Percentiles rank a stretch among this genome's conserved stretches.
These are phyloP conservation scores for Flammula alnicola DNA, from an alignment of 1,284 basidiomycete species.

Conservation along the genomic window DNA sequence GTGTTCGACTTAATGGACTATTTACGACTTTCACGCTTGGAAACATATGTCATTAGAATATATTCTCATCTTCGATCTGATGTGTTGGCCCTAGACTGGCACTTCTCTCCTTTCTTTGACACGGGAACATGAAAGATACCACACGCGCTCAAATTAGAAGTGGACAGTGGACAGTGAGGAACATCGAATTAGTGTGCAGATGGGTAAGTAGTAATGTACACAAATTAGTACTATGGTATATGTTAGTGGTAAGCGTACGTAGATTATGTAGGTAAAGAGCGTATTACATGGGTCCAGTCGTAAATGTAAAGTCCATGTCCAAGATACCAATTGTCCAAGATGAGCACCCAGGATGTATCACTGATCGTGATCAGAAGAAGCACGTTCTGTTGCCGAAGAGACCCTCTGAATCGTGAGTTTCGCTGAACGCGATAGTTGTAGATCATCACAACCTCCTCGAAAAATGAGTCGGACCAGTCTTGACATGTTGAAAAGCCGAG, in stretches of 20 bases:
- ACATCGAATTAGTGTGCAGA: neutral
- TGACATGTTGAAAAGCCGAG: constrained; percentile 47
- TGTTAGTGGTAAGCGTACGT: neutral
- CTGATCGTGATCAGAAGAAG: constrained; percentile 16
- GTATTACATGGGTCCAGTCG: constrained; percentile 9
- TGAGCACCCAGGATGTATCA: constrained; percentile 6
- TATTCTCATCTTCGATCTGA: no score
- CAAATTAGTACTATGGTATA: constrained; percentile 9
- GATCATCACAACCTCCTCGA: constrained; percentile 60
- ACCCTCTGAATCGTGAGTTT: constrained; percentile 27
- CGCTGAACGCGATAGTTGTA: constrained; percentile 47
- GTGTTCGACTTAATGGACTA: constrained; percentile 9
- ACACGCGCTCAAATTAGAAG: no score
- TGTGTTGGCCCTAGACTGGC: no score
- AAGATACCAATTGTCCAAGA: constrained; percentile 3
- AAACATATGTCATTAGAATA: neutral
- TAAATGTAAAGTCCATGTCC: constrained; percentile 9
- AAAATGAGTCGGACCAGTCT: constrained; percentile 60
- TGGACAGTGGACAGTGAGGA: neutral
- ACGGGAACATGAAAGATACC: no score
- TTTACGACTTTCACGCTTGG: neutral
- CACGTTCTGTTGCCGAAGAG: constrained; percentile 10
- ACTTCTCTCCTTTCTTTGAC: no score
- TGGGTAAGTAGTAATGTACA: constrained; percentile 5
- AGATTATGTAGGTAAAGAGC: neutral